Evolutionary conservation across 805 yeast genomes (phyloP), one percentile per base, ranked within the genome.

Genomic region (Naumovozyma castellii): DNA sequence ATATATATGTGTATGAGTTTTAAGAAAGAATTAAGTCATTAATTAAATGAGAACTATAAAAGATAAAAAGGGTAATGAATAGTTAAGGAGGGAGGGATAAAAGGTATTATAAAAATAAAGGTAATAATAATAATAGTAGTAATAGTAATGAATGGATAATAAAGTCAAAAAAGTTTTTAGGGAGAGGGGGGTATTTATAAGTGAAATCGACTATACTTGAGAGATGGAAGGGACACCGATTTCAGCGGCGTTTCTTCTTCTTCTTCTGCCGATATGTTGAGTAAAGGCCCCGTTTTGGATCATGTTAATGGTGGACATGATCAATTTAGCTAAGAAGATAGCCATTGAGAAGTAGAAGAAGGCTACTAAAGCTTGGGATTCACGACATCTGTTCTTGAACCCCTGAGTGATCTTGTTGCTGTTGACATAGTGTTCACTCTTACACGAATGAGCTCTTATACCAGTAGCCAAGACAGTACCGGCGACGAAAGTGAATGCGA

Each of bases 381-480:
- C 80, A 74, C 97, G 84, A 72, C 99, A 92, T 73, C 97, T 79
- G 57, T 77, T 84, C 17, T 68, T 56, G 33, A 80, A 71, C 50
- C 94, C 94, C 69, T 84, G 85, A 45, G 84, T 65, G 53, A 84
- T 73, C 45, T 64, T 64, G 75, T 90, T 90, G 49, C 53, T 36
- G 51, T 76, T 69, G 50, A 87, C 44, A 72, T 84, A 87, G 41
- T 32, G 43, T 46, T 68, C 50, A 77, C 86, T 82, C 52, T 69
- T 44, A 73, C 98, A 90, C 32, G 94, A 81, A 73, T 87, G 96
- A 48, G 72, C 73, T 66, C 88, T 78, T 59, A 84, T 78, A 56
- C 79, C 94, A 44, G 85, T 94, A 39, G 97, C 97, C 59, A 92
- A 71, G 39, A 95, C 95, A 43, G 94, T 78, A 56, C 88, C 97